These are phyloP conservation scores for Centrapalus pauciflorus DNA, from an alignment of 129 eudicot species.

Conservation along the genomic window DNA sequence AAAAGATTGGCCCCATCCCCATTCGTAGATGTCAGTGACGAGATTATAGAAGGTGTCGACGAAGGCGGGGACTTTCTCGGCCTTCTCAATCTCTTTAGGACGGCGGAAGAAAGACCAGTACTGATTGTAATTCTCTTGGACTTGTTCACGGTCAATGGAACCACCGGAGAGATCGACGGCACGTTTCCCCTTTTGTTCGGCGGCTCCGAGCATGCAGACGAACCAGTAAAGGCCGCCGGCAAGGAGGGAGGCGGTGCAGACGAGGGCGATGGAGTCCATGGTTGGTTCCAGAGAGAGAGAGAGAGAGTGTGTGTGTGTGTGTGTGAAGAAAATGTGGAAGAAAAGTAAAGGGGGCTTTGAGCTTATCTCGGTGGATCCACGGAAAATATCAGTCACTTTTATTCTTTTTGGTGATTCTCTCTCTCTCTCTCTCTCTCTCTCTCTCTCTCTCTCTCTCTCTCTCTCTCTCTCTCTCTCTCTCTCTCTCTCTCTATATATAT, in stretches of 20 bases:
- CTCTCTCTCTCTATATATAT: too few relatives aligned
- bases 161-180: constrained; percentile 80
- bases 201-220: constrained; percentile 63
- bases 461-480: too few relatives aligned
- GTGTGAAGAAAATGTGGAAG: not conserved
- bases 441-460: too few relatives aligned
- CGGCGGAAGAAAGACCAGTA: constrained; percentile 78
- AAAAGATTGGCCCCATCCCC: constrained; percentile 91
- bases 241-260: constrained; percentile 46
- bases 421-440: too few relatives aligned
- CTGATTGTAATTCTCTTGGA: constrained; percentile 58
- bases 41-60: constrained; percentile 80
- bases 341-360: too few relatives aligned
- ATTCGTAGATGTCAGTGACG: constrained; percentile 85
- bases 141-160: constrained; percentile 50
- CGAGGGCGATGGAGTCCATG: constrained; percentile 56
- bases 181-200: constrained; percentile 70
- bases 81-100: constrained; percentile 59
- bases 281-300: not conserved
- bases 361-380: too few relatives aligned
- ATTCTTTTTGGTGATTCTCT: too few relatives aligned
- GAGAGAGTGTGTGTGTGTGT: too few relatives aligned
- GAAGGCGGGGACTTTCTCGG: constrained; percentile 68
- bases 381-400: too few relatives aligned
- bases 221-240: constrained; percentile 79